Base-by-base conservation (phyloP, 345 rosid species). In the Moricandia moricandioides region DNA sequence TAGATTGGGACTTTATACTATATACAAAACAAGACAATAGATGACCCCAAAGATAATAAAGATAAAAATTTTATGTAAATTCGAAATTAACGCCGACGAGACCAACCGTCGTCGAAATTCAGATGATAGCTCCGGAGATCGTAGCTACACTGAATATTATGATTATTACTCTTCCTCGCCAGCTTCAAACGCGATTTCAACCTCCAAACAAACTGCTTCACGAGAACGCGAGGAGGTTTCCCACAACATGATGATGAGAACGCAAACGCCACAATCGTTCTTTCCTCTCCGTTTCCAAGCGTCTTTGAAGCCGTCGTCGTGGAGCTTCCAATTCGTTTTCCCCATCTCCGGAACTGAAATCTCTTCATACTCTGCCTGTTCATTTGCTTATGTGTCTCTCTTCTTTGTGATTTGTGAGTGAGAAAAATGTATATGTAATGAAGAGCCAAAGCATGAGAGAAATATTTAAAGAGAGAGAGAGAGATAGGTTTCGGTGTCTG, bases 81-180 rank as follows among this genome's bases (percentile, higher is more conserved):
- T 29, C 1, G 31, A 47, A 7, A 73, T 62, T 73, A 79, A 26
- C 78, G 54, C 34, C 67, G 62, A 14, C 62, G 66, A 26, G 82
- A 73, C 74, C 74, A 67, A 59, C 83, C 84, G 3, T 81, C 86
- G 51, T 84, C 84, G 7, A 84, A 84, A 68, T 84, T 84, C 1
- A 81, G 78, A 79, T 80, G 72, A 73, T 84, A 84, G 61, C 83
- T 81, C 26, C 67, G 65, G 7, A 79, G 76, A 69, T 81, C 86
- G 59, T 81, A 84, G 66, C 80, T 79, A 71, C 61, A 81, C 73
- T 73, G 78, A 76, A 73, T 62, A 64, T 73, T 79, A 16, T 54
- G 76, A 37, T 71, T 57, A 67, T 62, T 61, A 17, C 72, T 75
- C 79, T 40, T 70, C 37, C 73, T 30, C 49, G 67, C 64, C 73